Percentiles rank a stretch among this genome's conserved stretches.
Evolutionary conservation across 306 rosid genomes (phyloP).

Genomic region (Quercus agrifolia): DNA sequence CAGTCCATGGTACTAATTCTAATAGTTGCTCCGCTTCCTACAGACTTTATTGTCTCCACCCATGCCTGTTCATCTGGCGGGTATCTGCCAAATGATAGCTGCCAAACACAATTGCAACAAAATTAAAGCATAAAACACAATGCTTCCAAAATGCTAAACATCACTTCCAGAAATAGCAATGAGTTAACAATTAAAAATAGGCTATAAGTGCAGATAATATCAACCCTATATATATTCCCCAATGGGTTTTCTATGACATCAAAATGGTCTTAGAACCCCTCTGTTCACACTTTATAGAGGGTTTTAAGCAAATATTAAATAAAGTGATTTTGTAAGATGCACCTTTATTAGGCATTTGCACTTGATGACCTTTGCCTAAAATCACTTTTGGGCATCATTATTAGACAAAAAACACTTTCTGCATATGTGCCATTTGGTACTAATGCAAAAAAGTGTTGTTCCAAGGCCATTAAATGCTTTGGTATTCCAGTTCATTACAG

Average conservation of each 20-base stretch:
- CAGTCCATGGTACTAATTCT: constrained; percentile 94
- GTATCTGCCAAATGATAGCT: constrained; percentile 77
- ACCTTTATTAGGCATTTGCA: no score
- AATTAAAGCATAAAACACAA: neutral
- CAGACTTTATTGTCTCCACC: constrained; percentile 82
- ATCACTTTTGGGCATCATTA: no score
- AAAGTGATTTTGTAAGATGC: no score
- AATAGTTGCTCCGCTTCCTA: constrained; percentile 44
- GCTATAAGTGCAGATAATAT: neutral
- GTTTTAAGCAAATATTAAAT: no score
- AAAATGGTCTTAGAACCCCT: neutral
- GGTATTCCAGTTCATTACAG: neutral
- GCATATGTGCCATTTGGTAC: no score
- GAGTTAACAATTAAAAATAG: neutral
- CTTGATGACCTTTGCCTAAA: no score
- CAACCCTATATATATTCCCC: neutral
- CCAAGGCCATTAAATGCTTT: no score
- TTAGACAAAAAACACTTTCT: no score
- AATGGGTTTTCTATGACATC: neutral
- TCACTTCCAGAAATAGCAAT: neutral
- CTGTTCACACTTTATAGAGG: no score
- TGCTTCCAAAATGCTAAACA: neutral
- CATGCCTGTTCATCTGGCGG: constrained; percentile 92
- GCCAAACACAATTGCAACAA: constrained; percentile 31
- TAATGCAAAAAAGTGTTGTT: no score